A percentile compares a stretch with the other conserved stretches of the same genome.
Conservation (phyloP, 306 rosid genomes). For the Pueraria montana region DNA sequence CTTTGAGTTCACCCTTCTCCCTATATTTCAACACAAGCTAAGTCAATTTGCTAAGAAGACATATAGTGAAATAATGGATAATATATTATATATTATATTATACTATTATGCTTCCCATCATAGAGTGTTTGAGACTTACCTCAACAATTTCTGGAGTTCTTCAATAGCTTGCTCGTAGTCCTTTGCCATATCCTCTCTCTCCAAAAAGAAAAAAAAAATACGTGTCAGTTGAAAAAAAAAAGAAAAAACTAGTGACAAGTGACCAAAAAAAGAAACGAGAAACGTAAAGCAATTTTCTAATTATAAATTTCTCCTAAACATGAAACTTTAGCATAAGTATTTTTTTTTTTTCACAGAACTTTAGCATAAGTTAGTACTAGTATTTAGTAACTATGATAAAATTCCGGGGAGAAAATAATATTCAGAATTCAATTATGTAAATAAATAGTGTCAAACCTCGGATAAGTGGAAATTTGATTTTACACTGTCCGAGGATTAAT, state of each 20-base stretch:
- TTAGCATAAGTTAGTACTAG: not conserved
- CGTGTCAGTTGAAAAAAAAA: constrained; percentile 28
- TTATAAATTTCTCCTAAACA: not conserved
- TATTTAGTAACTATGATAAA: not conserved
- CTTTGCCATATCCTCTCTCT: constrained; percentile 91
- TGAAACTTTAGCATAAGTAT: constrained; percentile 22
- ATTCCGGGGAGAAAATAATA: not conserved
- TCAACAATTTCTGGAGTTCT: constrained; percentile 82
- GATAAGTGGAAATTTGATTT: not conserved
- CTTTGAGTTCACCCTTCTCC: constrained; percentile 74
- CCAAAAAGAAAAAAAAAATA: constrained; percentile 1
- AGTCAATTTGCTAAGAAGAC: not conserved
- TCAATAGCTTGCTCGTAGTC: constrained; percentile 88
- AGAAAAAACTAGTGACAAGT: not conserved
- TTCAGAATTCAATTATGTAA: constrained; percentile 14
- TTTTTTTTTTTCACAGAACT: too few relatives aligned
- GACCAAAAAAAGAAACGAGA: not conserved
- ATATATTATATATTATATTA: not conserved
- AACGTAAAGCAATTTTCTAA: not conserved
- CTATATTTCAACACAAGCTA: constrained; percentile 50
- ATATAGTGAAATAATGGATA: not conserved
- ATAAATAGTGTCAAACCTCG: constrained; percentile 13
- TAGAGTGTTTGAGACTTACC: constrained; percentile 52
- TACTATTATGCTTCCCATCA: not conserved
- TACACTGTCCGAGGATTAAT: constrained; percentile 1